Conservation (phyloP, 352 stramenopile genomes). For the Globisporangium camurandrum region DNA sequence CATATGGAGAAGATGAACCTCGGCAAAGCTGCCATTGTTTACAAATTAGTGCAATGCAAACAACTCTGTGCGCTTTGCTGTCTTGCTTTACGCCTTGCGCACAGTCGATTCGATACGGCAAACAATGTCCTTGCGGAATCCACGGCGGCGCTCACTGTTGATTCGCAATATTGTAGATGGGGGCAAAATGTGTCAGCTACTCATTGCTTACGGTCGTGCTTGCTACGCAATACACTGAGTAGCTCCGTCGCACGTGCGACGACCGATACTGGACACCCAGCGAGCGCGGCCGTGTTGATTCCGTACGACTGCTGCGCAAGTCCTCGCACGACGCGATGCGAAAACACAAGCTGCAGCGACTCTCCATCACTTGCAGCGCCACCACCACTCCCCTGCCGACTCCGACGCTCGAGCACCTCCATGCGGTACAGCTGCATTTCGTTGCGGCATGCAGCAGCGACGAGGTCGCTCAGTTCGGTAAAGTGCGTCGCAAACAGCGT, state of each 20-base stretch:
- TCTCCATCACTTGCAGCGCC: neutral
- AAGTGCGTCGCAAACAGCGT: slow-evolving; percentile 85
- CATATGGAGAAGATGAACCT: no score
- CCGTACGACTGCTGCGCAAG: slow-evolving; percentile 70
- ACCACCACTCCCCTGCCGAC: neutral
- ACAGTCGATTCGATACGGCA: no score
- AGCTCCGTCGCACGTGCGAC: slow-evolving; percentile 41
- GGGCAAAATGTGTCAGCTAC: no score
- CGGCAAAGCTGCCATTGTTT: no score
- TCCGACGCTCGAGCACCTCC: slow-evolving; percentile 43
- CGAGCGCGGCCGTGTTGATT: slow-evolving; percentile 65
- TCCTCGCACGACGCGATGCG: slow-evolving; percentile 64
- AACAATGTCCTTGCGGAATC: no score
- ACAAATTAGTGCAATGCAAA: no score
- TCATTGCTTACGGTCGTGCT: neutral
- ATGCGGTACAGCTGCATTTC: slow-evolving; percentile 59
- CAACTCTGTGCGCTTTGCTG: no score
- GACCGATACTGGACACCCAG: slow-evolving; percentile 47
- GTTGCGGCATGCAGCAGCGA: slow-evolving; percentile 20
- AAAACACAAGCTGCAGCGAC: slow-evolving; percentile 47
- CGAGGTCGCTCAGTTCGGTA: slow-evolving; percentile 43
- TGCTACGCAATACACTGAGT: slow-evolving; percentile 17
- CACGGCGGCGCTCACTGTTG: neutral
- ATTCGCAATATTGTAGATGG: no score
- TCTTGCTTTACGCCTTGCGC: no score